These are phyloP conservation scores for Neospermospora avenae DNA, from an alignment of 2,329 filamentous ascomycete species.

Conservation along the genomic window DNA sequence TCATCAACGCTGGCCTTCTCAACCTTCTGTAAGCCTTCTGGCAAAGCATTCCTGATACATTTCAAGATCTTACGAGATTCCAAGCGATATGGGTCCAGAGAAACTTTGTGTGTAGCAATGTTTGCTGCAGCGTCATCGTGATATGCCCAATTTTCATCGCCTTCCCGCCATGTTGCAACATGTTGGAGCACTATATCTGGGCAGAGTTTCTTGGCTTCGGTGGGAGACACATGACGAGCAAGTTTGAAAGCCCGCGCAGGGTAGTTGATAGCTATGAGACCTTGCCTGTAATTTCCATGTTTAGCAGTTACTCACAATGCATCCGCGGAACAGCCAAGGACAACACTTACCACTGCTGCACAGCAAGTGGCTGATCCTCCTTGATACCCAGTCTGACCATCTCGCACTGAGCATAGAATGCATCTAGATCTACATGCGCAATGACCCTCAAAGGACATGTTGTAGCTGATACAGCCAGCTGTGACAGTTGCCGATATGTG, in stretches of 20 bases:
- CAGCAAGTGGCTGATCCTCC: constrained; percentile 77
- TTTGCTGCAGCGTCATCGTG: constrained; percentile 74
- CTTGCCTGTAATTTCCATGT: constrained; percentile 57
- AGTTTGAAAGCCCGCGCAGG: constrained; percentile 80
- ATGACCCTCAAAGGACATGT: constrained; percentile 80
- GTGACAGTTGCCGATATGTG: constrained; percentile 77
- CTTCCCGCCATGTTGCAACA: constrained; percentile 92
- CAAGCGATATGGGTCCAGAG: constrained; percentile 84
- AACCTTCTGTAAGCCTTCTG: constrained; percentile 63
- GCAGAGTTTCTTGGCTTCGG: constrained; percentile 83
- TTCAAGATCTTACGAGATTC: constrained; percentile 81
- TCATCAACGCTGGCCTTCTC: constrained; percentile 97
- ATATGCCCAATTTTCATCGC: constrained; percentile 89
- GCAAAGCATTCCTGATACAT: constrained; percentile 71
- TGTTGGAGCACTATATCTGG: constrained; percentile 83
- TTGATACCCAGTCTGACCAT: constrained; percentile 77
- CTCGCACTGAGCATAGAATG: constrained; percentile 96
- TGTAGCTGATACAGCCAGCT: constrained; percentile 67
- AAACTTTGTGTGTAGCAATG: constrained; percentile 89
- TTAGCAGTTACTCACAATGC: neutral
- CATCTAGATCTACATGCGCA: constrained; percentile 92
- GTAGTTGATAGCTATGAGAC: constrained; percentile 95
- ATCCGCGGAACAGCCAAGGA: neutral
- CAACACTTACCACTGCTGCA: constrained; percentile 76
- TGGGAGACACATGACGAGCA: constrained; percentile 71